A percentile compares a stretch with the other conserved stretches of the same genome.
phyloP scores from a whole-genome alignment of 768 basidiomycete species.

The Amylocystis lapponica region DNA sequence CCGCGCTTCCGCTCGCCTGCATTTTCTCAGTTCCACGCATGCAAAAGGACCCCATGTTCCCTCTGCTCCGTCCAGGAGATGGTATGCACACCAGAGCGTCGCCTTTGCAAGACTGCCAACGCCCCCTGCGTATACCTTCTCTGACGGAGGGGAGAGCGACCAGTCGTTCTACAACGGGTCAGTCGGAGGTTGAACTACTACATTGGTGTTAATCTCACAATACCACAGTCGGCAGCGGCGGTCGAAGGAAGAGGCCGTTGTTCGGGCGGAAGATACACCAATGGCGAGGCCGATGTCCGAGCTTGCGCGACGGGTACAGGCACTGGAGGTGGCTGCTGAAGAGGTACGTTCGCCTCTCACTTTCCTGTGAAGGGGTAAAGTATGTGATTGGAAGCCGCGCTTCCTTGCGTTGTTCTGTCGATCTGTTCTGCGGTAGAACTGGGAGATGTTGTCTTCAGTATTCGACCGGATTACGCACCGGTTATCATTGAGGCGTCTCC shows the following conservation, averaged over 20 bases:
- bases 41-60: no score
- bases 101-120: neutral
- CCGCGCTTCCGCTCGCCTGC: conserved; percentile 11
- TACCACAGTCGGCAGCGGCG: no score
- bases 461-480: no score
- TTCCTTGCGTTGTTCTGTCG: no score
- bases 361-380: no score
- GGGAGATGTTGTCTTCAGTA: no score
- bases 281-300: conserved; percentile 5
- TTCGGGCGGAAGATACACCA: no score
- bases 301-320: conserved; percentile 16
- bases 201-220: no score
- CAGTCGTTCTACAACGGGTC: conserved; percentile 7
- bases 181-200: neutral
- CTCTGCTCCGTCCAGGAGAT: neutral
- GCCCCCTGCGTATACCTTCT: neutral
- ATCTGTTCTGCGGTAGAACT: no score
- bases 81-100: conserved; percentile 5
- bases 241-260: no score
- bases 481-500: no score
- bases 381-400: no score
- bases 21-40: neutral
- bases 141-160: neutral
- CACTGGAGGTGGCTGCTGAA: conserved; percentile 10
- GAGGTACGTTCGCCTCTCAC: conserved; percentile 7